Conservation (phyloP, 23 red algal genomes). For the Agarophyton chilense region DNA sequence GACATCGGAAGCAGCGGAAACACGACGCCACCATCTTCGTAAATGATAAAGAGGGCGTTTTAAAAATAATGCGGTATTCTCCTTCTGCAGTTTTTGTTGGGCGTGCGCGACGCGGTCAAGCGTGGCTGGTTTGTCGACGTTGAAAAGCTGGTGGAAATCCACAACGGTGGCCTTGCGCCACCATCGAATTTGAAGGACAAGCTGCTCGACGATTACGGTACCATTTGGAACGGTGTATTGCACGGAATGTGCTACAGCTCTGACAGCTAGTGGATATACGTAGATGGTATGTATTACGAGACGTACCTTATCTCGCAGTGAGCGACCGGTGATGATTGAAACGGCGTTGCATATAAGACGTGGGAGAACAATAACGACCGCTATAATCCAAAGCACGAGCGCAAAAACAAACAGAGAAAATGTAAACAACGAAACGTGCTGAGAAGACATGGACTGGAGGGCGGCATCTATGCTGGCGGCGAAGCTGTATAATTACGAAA, state of each 20-base stretch:
- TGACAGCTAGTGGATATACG: conserved; percentile 55
- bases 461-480: background rate
- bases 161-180: conserved; percentile 44
- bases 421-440: conserved; percentile 16
- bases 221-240: conserved; percentile 49
- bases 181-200: conserved; percentile 59
- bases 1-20: conserved; percentile 6
- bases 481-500: background rate
- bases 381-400: conserved; percentile 30
- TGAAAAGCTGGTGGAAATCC: conserved; percentile 35
- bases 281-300: conserved; percentile 39
- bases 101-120: conserved; percentile 47
- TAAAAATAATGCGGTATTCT: conserved; percentile 47
- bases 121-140: conserved; percentile 20
- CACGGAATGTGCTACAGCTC: conserved; percentile 57
- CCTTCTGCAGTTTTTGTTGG: conserved; percentile 28
- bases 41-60: conserved; percentile 52
- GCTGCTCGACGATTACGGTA: conserved; percentile 43
- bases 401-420: conserved; percentile 33
- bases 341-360: conserved; percentile 25
- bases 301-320: conserved; percentile 8
- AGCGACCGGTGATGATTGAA: conserved; percentile 34
- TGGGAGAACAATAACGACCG: conserved; percentile 43
- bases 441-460: background rate
- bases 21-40: conserved; percentile 49